Conservation (phyloP, 148 eudicot species). For the Rheum nobile region DNA sequence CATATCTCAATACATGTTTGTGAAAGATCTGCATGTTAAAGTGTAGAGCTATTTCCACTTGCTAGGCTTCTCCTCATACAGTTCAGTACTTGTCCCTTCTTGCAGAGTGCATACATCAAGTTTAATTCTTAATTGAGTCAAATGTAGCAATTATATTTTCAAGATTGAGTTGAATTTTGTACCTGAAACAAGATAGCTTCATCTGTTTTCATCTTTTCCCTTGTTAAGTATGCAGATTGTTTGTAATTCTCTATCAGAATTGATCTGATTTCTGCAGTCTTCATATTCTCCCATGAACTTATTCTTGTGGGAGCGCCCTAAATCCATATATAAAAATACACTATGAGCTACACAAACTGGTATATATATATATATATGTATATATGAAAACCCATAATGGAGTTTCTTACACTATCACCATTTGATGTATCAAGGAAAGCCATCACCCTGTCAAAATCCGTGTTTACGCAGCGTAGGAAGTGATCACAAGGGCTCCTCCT, state of each 20-base stretch:
- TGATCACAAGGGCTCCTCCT: constrained; percentile 12
- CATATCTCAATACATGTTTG: constrained; percentile 5
- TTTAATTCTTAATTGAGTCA: not conserved
- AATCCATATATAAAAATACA: not conserved
- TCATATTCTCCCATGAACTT: not conserved
- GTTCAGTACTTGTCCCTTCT: not conserved
- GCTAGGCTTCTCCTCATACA: not conserved
- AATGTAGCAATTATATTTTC: not conserved
- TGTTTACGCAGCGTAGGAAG: constrained; percentile 7
- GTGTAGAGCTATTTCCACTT: constrained; percentile 6
- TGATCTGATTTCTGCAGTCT: not conserved
- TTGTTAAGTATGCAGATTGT: not conserved
- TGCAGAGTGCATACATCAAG: constrained; percentile 6
- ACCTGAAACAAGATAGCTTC: not conserved
- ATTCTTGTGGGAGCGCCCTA: not conserved
- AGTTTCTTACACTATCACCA: not conserved
- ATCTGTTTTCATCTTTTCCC: not conserved
- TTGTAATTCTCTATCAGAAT: constrained; percentile 10
- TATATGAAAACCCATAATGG: not conserved
- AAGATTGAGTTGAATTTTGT: not conserved
- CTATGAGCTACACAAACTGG: not conserved
- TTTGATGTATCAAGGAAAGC: not conserved
- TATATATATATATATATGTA: too few species aligned
- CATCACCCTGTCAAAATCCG: not conserved
- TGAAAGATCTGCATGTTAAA: constrained; percentile 5